phyloP scores from a whole-genome alignment of 148 eudicot species.

The Silene uniflora region DNA sequence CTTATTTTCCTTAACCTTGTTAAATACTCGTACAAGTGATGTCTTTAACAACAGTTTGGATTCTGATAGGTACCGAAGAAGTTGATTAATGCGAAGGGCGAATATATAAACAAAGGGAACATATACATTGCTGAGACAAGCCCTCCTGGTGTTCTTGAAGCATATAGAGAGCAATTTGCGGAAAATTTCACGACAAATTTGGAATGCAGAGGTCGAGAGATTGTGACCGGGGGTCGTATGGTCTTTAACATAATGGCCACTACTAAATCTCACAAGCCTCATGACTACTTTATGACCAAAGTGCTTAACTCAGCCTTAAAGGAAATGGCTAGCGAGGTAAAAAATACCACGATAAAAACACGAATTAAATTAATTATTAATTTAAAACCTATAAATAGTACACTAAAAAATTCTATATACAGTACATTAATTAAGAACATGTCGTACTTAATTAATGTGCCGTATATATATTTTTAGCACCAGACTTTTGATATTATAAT shows the following conservation, averaged over 20 bases:
- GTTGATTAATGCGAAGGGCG: slow-evolving; percentile 3
- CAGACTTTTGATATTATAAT: no score
- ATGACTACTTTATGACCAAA: background rate
- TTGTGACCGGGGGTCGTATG: slow-evolving; percentile 20
- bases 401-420: no score
- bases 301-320: slow-evolving; percentile 4
- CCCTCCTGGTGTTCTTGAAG: background rate
- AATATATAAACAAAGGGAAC: slow-evolving; percentile 14
- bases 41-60: no score
- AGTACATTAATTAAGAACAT: no score
- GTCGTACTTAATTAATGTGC: no score
- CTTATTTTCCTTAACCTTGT: no score
- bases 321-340: slow-evolving; percentile 10
- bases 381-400: no score
- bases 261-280: background rate
- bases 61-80: slow-evolving; percentile 13
- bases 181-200: slow-evolving; percentile 14
- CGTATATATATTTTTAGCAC: no score
- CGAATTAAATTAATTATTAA: no score
- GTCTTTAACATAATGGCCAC: slow-evolving; percentile 12
- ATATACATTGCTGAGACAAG: slow-evolving; percentile 24
- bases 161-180: slow-evolving; percentile 15
- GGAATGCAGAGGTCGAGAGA: slow-evolving; percentile 8
- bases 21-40: no score
- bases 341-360: no score